These are phyloP conservation scores for Ophiosphaerella korrae DNA, from an alignment of 2,329 filamentous ascomycete species.

Conservation along the genomic window DNA sequence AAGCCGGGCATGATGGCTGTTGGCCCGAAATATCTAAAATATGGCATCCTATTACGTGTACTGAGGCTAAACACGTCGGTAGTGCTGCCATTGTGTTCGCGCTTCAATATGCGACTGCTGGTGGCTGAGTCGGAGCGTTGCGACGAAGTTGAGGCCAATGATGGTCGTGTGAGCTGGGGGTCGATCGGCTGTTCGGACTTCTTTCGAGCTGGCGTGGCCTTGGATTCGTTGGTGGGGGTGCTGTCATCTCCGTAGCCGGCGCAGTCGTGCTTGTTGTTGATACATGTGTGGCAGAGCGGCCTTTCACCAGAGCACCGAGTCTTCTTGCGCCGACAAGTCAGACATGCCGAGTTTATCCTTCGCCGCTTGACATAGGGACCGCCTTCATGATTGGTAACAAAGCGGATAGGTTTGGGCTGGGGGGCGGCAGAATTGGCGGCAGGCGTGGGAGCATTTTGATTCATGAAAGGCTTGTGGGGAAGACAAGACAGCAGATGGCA, in stretches of 20 bases:
- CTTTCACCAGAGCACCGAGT: slow-evolving; percentile 55
- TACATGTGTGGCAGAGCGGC: slow-evolving; percentile 53
- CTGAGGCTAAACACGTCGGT: slow-evolving; percentile 46
- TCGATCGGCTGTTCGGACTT: slow-evolving; percentile 26
- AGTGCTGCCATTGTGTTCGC: slow-evolving; percentile 22
- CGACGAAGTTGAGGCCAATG: slow-evolving; percentile 24
- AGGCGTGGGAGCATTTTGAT: slow-evolving; percentile 35
- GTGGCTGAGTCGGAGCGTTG: slow-evolving; percentile 29
- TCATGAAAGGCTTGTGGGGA: slow-evolving; percentile 35
- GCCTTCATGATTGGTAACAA: slow-evolving; percentile 48
- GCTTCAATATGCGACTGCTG: slow-evolving; percentile 21
- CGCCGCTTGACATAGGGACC: slow-evolving; percentile 50
- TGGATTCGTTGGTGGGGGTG: slow-evolving; percentile 17
- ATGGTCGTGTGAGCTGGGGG: slow-evolving; percentile 34
- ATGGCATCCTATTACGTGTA: slow-evolving; percentile 73
- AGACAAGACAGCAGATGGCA: slow-evolving; percentile 9
- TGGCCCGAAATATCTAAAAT: slow-evolving; percentile 88
- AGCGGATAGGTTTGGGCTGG: slow-evolving; percentile 47
- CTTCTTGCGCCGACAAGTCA: slow-evolving; percentile 57
- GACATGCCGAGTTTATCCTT: slow-evolving; percentile 50
- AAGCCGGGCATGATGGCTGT: slow-evolving; percentile 91
- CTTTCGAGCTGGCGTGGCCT: slow-evolving; percentile 11
- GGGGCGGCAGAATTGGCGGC: slow-evolving; percentile 36
- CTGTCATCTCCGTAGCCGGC: slow-evolving; percentile 52
- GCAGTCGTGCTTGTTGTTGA: slow-evolving; percentile 55